Evolutionary conservation across 495 filamentous ascomycete genomes (phyloP), one percentile per base, ranked within the genome.

Genomic region (Daldinia decipiens): DNA sequence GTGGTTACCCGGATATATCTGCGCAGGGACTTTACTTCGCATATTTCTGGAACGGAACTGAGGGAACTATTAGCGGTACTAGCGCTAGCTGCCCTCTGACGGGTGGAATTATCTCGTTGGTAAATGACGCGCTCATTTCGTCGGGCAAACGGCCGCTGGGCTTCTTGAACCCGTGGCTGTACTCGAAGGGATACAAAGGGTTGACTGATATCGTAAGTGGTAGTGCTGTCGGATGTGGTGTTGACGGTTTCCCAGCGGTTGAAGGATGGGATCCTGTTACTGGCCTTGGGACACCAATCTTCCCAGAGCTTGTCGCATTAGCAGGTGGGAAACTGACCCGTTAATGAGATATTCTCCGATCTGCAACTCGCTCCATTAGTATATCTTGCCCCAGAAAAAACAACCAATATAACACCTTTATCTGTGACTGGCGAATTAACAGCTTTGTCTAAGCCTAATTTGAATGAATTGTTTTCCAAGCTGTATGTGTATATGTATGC

Each of bases 111-210:
- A 76, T 94, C 8, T 83, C 84, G 0, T 79, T 93, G 17, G 80
- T 94, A 40, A 93, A 93, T 66, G 89, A 90, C 67, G 90, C 88
- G 0, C 82, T 89, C 0, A 78, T 89, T 40, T 77, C 83, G 0
- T 81, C 81, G 17, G 85, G 85, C 21, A 77, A 87, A 72, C 79
- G 86, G 0, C 78, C 85, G 0, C 74, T 94, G 58, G 92, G 92
- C 0, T 93, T 93, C 81, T 72, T 93, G 34, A 94, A 94, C 75
- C 91, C 91, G 0, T 92, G 88, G 88, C 71, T 94, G 29, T 94
- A 93, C 78, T 79, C 79, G 9, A 77, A 68, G 5, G 88, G 83
- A 11, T 77, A 79, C 45, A 62, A 77, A 9, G 89, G 81, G 0
- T 79, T 93, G 57, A 92, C 84, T 13, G 92, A 94, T 69, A 87